phyloP scores from a whole-genome alignment of 768 basidiomycete genomes.

The Psilocybe azurescens region DNA sequence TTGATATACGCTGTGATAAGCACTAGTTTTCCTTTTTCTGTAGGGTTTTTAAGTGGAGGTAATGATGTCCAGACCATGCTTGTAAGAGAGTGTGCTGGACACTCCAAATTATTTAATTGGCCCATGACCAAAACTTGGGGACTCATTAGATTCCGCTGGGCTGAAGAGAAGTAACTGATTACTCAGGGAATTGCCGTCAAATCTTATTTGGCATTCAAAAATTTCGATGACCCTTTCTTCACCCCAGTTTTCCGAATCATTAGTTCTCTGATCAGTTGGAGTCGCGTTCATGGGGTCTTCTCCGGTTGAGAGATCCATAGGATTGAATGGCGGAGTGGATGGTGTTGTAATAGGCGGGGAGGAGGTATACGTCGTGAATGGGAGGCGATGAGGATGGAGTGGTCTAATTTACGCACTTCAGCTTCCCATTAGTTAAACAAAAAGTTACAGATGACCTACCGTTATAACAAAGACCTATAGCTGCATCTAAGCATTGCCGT shows the following conservation, averaged over 20 bases:
- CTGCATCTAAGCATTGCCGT: slow-evolving; percentile 56
- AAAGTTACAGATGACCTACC: slow-evolving; percentile 39
- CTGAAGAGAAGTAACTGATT: neutral
- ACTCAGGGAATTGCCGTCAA: slow-evolving; percentile 52
- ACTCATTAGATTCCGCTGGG: neutral
- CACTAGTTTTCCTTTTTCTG: slow-evolving; percentile 42
- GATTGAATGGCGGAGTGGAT: slow-evolving; percentile 31
- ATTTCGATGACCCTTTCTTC: slow-evolving; percentile 67
- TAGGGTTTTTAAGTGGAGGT: slow-evolving; percentile 25
- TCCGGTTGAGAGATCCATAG: slow-evolving; percentile 49
- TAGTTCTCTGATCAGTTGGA: slow-evolving; percentile 30
- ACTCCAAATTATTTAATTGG: slow-evolving; percentile 17
- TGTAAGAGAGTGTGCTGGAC: slow-evolving; percentile 8
- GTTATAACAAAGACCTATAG: slow-evolving; percentile 64
- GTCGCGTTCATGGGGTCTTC: slow-evolving; percentile 34
- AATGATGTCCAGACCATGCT: slow-evolving; percentile 34
- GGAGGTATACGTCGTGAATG: slow-evolving; percentile 63
- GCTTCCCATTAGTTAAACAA: slow-evolving; percentile 2
- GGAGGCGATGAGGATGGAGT: slow-evolving; percentile 65
- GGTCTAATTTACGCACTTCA: slow-evolving; percentile 41
- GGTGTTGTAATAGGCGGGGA: slow-evolving; percentile 19
- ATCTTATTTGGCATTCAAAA: slow-evolving; percentile 60
- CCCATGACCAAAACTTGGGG: slow-evolving; percentile 8
- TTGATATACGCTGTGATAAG: slow-evolving; percentile 61
- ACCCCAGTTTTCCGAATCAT: slow-evolving; percentile 60